Percentiles rank a stretch among this genome's conserved stretches.
Conservation (phyloP, 331 rosid genomes). For the Pyracantha coccinea region DNA sequence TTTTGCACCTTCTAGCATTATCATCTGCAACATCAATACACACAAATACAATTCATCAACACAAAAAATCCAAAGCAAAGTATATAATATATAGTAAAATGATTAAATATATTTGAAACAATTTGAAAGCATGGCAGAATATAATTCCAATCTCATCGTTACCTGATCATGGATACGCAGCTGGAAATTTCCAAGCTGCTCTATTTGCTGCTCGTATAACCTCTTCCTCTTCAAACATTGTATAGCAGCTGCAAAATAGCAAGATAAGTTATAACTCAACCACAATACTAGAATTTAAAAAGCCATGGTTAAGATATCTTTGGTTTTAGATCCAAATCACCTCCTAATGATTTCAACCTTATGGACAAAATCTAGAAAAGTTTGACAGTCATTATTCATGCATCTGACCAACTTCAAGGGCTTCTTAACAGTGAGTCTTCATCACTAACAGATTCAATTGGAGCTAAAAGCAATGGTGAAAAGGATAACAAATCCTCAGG, state of each 20-base stretch:
- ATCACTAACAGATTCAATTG: not conserved
- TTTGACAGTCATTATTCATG: not conserved
- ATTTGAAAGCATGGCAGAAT: not conserved
- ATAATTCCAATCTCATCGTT: slow-evolving; percentile 3
- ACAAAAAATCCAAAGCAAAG: not conserved
- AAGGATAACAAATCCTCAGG: not conserved
- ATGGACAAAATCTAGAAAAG: too few relatives aligned
- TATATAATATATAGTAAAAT: not conserved
- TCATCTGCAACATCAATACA: slow-evolving; percentile 53
- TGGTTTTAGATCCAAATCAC: not conserved
- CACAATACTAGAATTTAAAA: not conserved
- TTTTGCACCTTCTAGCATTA: slow-evolving; percentile 95
- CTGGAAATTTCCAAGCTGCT: slow-evolving; percentile 97
- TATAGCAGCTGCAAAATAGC: slow-evolving; percentile 61
- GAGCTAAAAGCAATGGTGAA: not conserved
- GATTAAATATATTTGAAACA: not conserved
- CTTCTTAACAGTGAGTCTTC: not conserved
- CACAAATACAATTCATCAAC: not conserved
- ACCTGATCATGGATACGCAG: slow-evolving; percentile 99
- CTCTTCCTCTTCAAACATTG: slow-evolving; percentile 95
- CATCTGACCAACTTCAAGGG: not conserved
- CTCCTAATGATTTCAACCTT: not conserved
- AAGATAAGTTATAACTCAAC: not conserved
- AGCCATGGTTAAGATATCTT: not conserved
- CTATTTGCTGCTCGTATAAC: slow-evolving; percentile 91